Percentiles rank a stretch among this genome's conserved stretches.
Conservation (phyloP, 2,329 filamentous ascomycete species). For the Ceratocystis variospora region DNA sequence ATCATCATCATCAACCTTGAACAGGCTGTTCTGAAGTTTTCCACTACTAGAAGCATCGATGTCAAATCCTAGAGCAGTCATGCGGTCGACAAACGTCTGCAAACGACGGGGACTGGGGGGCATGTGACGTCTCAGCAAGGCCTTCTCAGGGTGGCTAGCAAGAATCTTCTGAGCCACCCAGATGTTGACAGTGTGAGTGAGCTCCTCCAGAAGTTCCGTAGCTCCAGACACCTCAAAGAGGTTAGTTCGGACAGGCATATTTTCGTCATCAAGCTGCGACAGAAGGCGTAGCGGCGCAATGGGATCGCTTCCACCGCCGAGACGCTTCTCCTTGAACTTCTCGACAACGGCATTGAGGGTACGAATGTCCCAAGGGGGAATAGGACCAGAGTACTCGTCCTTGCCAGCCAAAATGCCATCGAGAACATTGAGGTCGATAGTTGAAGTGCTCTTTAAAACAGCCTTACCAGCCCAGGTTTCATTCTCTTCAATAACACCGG, state of each 20-base stretch:
- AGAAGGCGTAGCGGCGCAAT: constrained; percentile 78
- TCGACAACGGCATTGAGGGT: constrained; percentile 68
- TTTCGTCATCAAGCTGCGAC: constrained; percentile 93
- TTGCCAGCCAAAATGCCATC: constrained; percentile 64
- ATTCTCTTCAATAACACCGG: constrained; percentile 64
- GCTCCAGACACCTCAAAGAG: constrained; percentile 84
- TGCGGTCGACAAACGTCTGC: constrained; percentile 80
- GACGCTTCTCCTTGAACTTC: constrained; percentile 79
- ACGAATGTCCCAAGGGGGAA: constrained; percentile 62
- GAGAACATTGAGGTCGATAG: constrained; percentile 71
- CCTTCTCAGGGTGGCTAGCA: constrained; percentile 74
- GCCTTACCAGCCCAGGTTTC: constrained; percentile 90
- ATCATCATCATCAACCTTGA: constrained; percentile 78
- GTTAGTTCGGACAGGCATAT: constrained; percentile 90
- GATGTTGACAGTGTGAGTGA: constrained; percentile 83
- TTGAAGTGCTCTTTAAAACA: constrained; percentile 82
- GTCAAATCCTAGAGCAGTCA: constrained; percentile 80
- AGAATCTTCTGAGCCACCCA: constrained; percentile 77
- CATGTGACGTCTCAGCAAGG: constrained; percentile 74
- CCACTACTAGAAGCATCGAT: constrained; percentile 84
- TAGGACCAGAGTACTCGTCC: constrained; percentile 37
- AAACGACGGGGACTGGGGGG: constrained; percentile 78
- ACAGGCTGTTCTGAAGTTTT: constrained; percentile 82
- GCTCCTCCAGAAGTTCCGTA: constrained; percentile 87
- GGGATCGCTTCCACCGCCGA: constrained; percentile 63